These are phyloP conservation scores for Trichoderma virens DNA, from an alignment of 495 filamentous ascomycete genomes.

Conservation along the genomic window DNA sequence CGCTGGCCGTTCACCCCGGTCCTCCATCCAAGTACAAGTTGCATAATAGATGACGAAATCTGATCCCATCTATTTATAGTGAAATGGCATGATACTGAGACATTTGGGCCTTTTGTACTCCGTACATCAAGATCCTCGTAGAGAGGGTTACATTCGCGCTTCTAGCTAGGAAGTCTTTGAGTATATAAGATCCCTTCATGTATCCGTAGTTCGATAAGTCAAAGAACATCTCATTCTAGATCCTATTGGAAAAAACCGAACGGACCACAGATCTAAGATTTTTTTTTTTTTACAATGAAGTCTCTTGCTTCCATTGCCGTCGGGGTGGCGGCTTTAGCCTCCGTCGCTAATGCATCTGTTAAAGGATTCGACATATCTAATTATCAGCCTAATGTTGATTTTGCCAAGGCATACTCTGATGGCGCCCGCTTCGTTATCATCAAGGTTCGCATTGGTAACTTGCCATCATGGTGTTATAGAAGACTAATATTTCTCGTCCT, in stretches of 20 bases:
- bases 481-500: not conserved
- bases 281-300: not conserved
- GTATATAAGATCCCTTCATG: not conserved
- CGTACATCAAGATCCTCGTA: not conserved
- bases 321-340: not conserved
- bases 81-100: not conserved
- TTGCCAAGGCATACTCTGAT: slow-evolving; percentile 39
- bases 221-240: not conserved
- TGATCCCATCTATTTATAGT: not conserved
- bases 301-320: not conserved
- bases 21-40: too few relatives aligned
- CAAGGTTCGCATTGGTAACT: slow-evolving; percentile 36
- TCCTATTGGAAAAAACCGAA: not conserved
- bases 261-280: not conserved
- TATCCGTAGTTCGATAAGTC: not conserved
- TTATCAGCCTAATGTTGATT: slow-evolving; percentile 50
- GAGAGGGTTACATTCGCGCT: not conserved
- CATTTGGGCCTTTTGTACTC: not conserved
- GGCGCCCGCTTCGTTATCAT: slow-evolving; percentile 59
- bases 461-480: too few relatives aligned
- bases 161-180: not conserved
- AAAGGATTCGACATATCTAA: slow-evolving; percentile 59
- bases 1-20: not conserved
- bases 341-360: slow-evolving; percentile 34
- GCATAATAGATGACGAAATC: not conserved